A percentile compares a stretch with the other conserved stretches of the same genome.
phyloP scores from a whole-genome alignment of 2,329 filamentous ascomycete species.

The Colletotrichum sp. region DNA sequence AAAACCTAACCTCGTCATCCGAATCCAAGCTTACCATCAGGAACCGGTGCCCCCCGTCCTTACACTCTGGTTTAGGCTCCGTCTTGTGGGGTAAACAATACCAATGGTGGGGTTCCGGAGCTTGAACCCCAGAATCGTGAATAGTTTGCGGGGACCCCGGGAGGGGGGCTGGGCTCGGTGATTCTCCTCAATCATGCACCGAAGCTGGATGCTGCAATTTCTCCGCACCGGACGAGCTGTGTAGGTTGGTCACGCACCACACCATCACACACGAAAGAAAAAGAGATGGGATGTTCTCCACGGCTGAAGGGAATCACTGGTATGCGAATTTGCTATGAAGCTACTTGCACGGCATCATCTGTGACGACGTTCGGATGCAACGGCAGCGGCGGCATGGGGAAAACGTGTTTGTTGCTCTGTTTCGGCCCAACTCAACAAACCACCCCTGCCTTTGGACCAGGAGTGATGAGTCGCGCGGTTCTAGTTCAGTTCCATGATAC shows the following conservation, averaged over 20 bases:
- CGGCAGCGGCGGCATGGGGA: neutral
- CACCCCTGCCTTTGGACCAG: neutral
- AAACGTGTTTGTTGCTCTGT: neutral
- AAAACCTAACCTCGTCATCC: neutral
- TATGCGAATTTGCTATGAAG: neutral
- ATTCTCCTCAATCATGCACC: slow-evolving; percentile 12
- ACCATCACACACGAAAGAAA: neutral
- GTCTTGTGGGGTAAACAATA: neutral
- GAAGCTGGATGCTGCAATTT: neutral
- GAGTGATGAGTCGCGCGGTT: neutral
- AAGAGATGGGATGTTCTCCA: neutral
- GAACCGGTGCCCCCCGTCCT: neutral
- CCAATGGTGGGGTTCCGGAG: neutral
- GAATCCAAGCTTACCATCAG: neutral
- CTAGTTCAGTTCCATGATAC: neutral
- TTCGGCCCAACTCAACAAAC: neutral
- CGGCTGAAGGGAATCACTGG: neutral
- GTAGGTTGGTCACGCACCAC: neutral
- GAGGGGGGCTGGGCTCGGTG: slow-evolving; percentile 2
- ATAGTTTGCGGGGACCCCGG: neutral
- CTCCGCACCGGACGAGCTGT: slow-evolving; percentile 1
- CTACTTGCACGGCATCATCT: neutral
- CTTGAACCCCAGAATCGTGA: slow-evolving; percentile 1
- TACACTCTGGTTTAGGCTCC: neutral
- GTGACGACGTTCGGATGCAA: neutral